Evolutionary conservation across 2,329 filamentous ascomycete genomes (phyloP).

Genomic region (Emmonsia crescens): DNA sequence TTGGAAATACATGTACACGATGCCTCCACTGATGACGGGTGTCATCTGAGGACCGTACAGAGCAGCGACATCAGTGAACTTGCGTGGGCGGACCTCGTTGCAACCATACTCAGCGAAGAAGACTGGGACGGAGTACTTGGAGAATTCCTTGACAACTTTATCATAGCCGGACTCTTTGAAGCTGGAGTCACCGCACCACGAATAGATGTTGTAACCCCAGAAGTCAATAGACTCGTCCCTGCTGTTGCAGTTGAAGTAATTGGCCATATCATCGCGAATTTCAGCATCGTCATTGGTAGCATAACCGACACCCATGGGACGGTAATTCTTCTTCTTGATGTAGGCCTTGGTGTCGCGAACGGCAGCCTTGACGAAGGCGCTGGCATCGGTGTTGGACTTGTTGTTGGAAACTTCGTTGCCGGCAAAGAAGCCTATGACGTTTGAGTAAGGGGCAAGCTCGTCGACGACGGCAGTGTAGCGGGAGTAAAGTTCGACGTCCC

Average conservation of each 20-base stretch:
- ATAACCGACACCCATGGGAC: constrained; percentile 80
- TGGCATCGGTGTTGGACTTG: constrained; percentile 76
- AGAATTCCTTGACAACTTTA: constrained; percentile 74
- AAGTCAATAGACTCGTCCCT: constrained; percentile 67
- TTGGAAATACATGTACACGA: constrained; percentile 98
- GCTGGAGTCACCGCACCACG: constrained; percentile 84
- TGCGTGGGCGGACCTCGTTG: constrained; percentile 62
- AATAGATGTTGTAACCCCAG: constrained; percentile 99
- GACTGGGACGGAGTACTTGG: constrained; percentile 78
- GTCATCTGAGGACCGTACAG: constrained; percentile 78
- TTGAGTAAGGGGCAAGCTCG: constrained; percentile 68
- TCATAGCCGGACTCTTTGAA: constrained; percentile 70
- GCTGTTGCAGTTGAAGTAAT: constrained; percentile 82
- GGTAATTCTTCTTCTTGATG: constrained; percentile 69
- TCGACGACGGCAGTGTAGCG: constrained; percentile 83
- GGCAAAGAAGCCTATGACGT: constrained; percentile 94
- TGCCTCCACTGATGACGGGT: constrained; percentile 81
- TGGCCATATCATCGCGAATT: constrained; percentile 69
- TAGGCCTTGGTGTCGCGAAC: constrained; percentile 93
- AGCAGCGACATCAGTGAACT: constrained; percentile 73
- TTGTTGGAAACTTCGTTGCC: constrained; percentile 95
- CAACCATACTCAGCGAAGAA: constrained; percentile 99
- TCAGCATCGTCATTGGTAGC: constrained; percentile 85
- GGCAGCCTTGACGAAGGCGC: constrained; percentile 93
- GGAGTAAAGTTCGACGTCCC: constrained; percentile 66